Base-by-base conservation (phyloP, 305 asterid species). In the Rubia balearica region DNA sequence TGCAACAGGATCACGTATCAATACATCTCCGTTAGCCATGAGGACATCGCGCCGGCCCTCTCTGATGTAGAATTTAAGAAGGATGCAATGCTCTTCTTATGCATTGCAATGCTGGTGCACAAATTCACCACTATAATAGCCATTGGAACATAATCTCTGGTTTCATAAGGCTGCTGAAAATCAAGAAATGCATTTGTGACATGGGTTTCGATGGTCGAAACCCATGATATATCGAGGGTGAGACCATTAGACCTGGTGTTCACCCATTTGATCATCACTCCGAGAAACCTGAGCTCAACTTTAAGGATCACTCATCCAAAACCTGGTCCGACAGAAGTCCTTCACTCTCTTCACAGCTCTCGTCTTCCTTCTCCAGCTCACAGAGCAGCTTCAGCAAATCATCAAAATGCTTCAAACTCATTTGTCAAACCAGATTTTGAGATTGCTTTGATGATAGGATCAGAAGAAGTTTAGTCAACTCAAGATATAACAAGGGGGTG, bases 221-320 rank as follows among this genome's bases (percentile, higher is more conserved):
- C 63, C 63, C 63, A 59, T 8, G 30, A 3, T 3, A 1, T 1
- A 22, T 59, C 30, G 6, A 12, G 36, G 30, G 63, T 59, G 30
- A 3, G 2, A 21, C 27, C 1, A 16, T 16, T 22, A 36, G 63
- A 21, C 63, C 17, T 4, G 36, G 6, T 59, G 17, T n/a, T 59
- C 13, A 13, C 30, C 63, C 63, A 59, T 19, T 12, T 59, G 38
- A 22, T 22, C 2, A 59, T 59, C 38, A 59, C 33, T 59, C 63
- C 22, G 38, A 59, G 30, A 59, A 59, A 59, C 63, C 63, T 59
- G 36, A 59, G 63, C 38, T 59, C 36, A 24, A 59, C 38, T 59
- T 10, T 2, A 10, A 59, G 63, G 33, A 8, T 9, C 17, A 4
- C 14, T 49, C 14, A 49, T 49, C 14, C 56, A 11, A 6, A 49